Evolutionary conservation across 1,284 basidiomycete genomes (phyloP).

Genomic region (Fistulinella staudtii): DNA sequence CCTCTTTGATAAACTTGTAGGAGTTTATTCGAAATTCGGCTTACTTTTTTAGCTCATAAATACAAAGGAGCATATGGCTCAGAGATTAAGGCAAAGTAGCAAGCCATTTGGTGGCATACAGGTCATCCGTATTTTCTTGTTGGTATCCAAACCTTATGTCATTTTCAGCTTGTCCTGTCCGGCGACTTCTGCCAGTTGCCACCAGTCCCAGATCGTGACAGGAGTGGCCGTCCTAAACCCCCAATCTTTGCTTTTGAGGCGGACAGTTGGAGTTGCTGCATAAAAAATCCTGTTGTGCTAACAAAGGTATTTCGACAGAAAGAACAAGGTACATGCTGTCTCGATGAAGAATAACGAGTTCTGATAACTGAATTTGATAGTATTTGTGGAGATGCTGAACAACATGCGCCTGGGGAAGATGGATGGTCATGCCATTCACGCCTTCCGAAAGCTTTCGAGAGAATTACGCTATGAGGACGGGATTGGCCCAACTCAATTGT

Average conservation of each 20-base stretch:
- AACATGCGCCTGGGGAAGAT: constrained; percentile 82
- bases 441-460: constrained; percentile 61
- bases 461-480: constrained; percentile 65
- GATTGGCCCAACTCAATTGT: constrained; percentile 82
- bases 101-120: constrained; percentile 95
- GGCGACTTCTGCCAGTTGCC: constrained; percentile 98
- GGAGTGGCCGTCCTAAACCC: constrained; percentile 28
- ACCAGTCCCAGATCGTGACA: constrained; percentile 61
- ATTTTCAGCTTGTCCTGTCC: constrained; percentile 69
- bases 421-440: constrained; percentile 41
- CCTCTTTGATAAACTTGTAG: constrained; percentile 81
- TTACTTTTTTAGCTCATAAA: constrained; percentile 6
- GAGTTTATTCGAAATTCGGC: background rate
- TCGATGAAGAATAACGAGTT: background rate
- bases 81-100: constrained; percentile 56
- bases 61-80: constrained; percentile 49
- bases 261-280: constrained; percentile 72
- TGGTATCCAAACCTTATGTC: constrained; percentile 2
- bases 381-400: constrained; percentile 87
- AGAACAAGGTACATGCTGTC: constrained; percentile 50
- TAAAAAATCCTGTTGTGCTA: constrained; percentile 79
- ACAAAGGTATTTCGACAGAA: constrained; percentile 85
- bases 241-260: constrained; percentile 87
- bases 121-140: constrained; percentile 37
- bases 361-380: constrained; percentile 37